phyloP scores from a whole-genome alignment of 1,284 basidiomycete genomes.

The Xanthoconium separans region DNA sequence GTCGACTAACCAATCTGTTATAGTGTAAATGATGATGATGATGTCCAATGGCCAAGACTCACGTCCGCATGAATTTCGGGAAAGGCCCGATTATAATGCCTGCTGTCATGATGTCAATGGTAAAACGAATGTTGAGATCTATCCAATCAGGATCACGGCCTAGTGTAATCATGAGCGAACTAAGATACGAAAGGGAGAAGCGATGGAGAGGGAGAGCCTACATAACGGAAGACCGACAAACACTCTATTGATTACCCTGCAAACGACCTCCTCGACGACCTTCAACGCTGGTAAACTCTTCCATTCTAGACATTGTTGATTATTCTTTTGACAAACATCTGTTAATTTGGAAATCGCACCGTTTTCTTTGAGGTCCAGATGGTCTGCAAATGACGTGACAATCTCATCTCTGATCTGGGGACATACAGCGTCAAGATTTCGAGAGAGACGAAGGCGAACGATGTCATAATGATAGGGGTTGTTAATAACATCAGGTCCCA shows the following conservation, averaged over 20 bases:
- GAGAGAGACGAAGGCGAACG: slow-evolving; percentile 30
- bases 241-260: slow-evolving; percentile 35
- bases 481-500: slow-evolving; percentile 24
- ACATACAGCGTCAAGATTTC: slow-evolving; percentile 28
- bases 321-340: not conserved
- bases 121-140: slow-evolving; percentile 33
- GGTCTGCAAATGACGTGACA: slow-evolving; percentile 26
- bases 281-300: slow-evolving; percentile 19
- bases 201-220: slow-evolving; percentile 12
- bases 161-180: slow-evolving; percentile 12
- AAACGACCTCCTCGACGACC: slow-evolving; percentile 27
- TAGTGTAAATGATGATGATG: no score
- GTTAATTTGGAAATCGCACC: slow-evolving; percentile 8
- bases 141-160: slow-evolving; percentile 41
- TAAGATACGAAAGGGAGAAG: not conserved
- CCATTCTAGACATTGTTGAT: slow-evolving; percentile 29
- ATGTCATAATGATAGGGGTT: slow-evolving; percentile 30
- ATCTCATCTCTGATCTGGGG: slow-evolving; percentile 36
- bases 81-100: slow-evolving; percentile 32
- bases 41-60: slow-evolving; percentile 6
- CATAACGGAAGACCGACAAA: slow-evolving; percentile 44
- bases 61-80: slow-evolving; percentile 42
- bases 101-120: slow-evolving; percentile 31
- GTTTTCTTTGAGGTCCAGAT: slow-evolving; percentile 15
- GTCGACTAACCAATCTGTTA: slow-evolving; percentile 2